phyloP scores from a whole-genome alignment of 176 grass and related monocot genomes.

The Thalia dealbata region DNA sequence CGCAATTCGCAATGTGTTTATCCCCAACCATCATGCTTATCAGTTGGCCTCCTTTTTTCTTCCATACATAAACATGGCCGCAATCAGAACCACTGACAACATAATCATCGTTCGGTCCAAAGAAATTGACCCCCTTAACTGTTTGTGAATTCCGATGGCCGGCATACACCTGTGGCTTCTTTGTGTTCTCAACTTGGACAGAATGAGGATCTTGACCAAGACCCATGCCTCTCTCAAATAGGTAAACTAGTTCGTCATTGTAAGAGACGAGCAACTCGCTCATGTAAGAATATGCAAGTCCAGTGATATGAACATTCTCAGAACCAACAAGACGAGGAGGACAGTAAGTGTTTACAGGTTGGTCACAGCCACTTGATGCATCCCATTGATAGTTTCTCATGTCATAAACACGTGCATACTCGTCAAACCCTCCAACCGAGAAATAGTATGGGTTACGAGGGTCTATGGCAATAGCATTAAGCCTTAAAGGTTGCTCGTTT shows the following conservation, averaged over 20 bases:
- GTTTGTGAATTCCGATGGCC: constrained; percentile 78
- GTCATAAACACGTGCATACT: constrained; percentile 76
- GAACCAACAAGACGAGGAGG: constrained; percentile 51
- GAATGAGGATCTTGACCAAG: constrained; percentile 37
- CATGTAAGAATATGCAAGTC: constrained; percentile 56
- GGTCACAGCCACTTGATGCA: constrained; percentile 30
- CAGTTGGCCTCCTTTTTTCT: constrained; percentile 59
- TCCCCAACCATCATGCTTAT: constrained; percentile 67
- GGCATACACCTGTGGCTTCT: constrained; percentile 41
- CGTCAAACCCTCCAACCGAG: constrained; percentile 57
- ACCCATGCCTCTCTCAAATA: constrained; percentile 57
- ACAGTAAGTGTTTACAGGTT: constrained; percentile 53
- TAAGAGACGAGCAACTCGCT: constrained; percentile 77
- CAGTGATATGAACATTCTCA: constrained; percentile 43
- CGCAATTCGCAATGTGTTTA: constrained; percentile 55
- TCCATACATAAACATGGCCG: constrained; percentile 80
- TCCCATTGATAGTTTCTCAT: constrained; percentile 36
- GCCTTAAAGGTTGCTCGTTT: constrained; percentile 30
- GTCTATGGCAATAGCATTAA: constrained; percentile 72
- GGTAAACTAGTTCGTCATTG: constrained; percentile 70
- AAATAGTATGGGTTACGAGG: constrained; percentile 52
- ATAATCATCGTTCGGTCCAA: constrained; percentile 71
- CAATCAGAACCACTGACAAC: constrained; percentile 81
- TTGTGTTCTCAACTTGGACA: constrained; percentile 21
- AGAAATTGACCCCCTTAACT: constrained; percentile 75